Percentiles rank a stretch among this genome's conserved stretches.
phyloP scores from a whole-genome alignment of 2,329 filamentous ascomycete genomes.

The Cladosporium phlei region DNA sequence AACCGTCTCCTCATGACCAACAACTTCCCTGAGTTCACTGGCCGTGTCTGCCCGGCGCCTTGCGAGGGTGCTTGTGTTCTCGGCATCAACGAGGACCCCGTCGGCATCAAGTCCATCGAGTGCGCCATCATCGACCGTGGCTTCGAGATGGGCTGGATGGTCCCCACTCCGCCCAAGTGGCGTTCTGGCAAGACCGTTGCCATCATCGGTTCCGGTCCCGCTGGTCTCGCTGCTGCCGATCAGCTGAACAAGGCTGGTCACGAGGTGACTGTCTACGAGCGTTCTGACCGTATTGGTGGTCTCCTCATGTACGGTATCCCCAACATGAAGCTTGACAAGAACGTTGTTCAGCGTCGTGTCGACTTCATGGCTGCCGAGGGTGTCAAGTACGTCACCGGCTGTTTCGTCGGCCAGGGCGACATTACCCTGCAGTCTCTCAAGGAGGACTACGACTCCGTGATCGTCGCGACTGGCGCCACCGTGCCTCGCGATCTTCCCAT shows the following conservation, averaged over 20 bases:
- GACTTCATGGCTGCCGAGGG: conserved; percentile 93
- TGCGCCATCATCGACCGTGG: conserved; percentile 96
- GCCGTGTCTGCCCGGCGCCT: conserved; percentile 91
- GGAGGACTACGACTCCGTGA: conserved; percentile 71
- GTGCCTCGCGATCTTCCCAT: conserved; percentile 90
- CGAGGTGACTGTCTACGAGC: conserved; percentile 84
- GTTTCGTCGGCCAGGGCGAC: conserved; percentile 70
- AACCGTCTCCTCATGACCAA: conserved; percentile 93
- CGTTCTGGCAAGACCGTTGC: conserved; percentile 86
- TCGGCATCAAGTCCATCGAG: conserved; percentile 97
- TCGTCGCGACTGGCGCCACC: conserved; percentile 88
- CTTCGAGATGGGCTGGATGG: conserved; percentile 98
- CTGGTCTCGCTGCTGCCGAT: conserved; percentile 84
- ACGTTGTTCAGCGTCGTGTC: conserved; percentile 88
- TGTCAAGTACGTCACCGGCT: conserved; percentile 72
- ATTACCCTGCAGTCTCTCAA: conserved; percentile 67
- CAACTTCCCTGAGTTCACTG: conserved; percentile 97
- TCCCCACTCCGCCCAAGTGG: conserved; percentile 69
- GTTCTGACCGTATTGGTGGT: conserved; percentile 82
- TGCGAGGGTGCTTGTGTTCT: conserved; percentile 95
- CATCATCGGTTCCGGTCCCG: conserved; percentile 85
- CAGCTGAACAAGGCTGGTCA: conserved; percentile 93
- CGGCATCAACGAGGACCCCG: conserved; percentile 93
- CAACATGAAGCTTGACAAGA: conserved; percentile 99
- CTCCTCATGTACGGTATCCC: conserved; percentile 97